Evolutionary conservation across 106 monocot species (phyloP).

Genomic region (Acorus gramineus): DNA sequence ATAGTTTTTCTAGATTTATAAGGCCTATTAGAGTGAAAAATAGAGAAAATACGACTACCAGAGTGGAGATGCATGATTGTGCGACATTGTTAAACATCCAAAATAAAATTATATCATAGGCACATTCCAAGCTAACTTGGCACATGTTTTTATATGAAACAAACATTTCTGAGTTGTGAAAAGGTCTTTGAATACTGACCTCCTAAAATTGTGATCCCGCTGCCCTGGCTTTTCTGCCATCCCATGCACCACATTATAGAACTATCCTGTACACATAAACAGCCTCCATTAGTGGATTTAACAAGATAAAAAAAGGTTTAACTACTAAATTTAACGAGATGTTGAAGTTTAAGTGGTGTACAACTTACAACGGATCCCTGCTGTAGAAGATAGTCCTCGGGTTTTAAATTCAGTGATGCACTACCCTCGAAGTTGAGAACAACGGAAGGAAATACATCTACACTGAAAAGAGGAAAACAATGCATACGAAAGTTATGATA

Average conservation of each 20-base stretch:
- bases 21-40: no score
- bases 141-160: no score
- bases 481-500: no score
- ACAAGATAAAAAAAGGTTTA: no score
- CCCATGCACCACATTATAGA: constrained; percentile 85
- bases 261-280: constrained; percentile 44
- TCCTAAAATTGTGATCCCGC: constrained; percentile 83
- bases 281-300: no score
- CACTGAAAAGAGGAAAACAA: constrained; percentile 17
- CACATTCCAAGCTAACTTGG: no score
- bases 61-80: no score
- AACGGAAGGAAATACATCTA: constrained; percentile 61
- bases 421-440: constrained; percentile 60
- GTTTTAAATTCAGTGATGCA: constrained; percentile 59
- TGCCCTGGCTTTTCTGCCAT: constrained; percentile 80
- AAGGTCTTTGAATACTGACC: constrained; percentile 32
- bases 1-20: no score
- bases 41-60: no score
- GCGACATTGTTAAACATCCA: no score
- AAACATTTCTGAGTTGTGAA: neutral
- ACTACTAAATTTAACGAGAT: neutral
- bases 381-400: constrained; percentile 84
- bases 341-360: constrained; percentile 3
- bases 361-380: constrained; percentile 64
- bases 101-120: no score